Percentiles rank a stretch among this genome's conserved stretches.
phyloP scores from a whole-genome alignment of 805 yeast species.

The Saturnispora zaruensis region DNA sequence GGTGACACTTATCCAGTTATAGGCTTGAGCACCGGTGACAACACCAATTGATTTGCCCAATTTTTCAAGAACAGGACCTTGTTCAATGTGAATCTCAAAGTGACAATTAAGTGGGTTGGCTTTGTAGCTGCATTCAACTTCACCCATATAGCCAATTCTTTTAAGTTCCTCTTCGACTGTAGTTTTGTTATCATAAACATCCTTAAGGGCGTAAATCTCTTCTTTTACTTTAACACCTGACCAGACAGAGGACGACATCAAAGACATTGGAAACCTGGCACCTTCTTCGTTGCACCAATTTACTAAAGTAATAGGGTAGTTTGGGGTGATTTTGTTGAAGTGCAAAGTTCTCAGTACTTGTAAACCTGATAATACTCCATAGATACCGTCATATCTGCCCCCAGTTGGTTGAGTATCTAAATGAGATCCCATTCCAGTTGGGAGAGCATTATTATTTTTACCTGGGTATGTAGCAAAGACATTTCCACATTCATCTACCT shows the following conservation, averaged over 20 bases:
- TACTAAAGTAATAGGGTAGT: constrained; percentile 55
- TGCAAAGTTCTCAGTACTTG: constrained; percentile 60
- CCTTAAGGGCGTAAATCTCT: constrained; percentile 41
- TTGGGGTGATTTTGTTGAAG: constrained; percentile 50
- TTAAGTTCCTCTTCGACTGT: constrained; percentile 46
- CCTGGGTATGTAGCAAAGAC: constrained; percentile 63
- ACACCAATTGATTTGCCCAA: constrained; percentile 50
- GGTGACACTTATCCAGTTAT: constrained; percentile 50
- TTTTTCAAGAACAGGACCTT: constrained; percentile 62
- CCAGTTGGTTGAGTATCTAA: constrained; percentile 75
- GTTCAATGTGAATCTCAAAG: constrained; percentile 70
- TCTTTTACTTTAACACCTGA: constrained; percentile 42
- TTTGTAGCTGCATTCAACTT: constrained; percentile 37
- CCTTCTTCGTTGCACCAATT: constrained; percentile 79
- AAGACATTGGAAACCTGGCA: constrained; percentile 62
- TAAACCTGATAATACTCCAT: constrained; percentile 59
- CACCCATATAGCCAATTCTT: constrained; percentile 58
- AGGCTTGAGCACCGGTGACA: constrained; percentile 60
- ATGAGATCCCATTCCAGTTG: constrained; percentile 67
- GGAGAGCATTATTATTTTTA: constrained; percentile 32
- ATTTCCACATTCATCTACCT: constrained; percentile 58
- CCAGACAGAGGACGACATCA: constrained; percentile 64
- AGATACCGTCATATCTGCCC: constrained; percentile 67
- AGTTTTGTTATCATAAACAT: constrained; percentile 43
- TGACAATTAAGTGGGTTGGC: constrained; percentile 55